Conservation (phyloP, 2,329 filamentous ascomycete genomes). For the Raffaelea albimanens region DNA sequence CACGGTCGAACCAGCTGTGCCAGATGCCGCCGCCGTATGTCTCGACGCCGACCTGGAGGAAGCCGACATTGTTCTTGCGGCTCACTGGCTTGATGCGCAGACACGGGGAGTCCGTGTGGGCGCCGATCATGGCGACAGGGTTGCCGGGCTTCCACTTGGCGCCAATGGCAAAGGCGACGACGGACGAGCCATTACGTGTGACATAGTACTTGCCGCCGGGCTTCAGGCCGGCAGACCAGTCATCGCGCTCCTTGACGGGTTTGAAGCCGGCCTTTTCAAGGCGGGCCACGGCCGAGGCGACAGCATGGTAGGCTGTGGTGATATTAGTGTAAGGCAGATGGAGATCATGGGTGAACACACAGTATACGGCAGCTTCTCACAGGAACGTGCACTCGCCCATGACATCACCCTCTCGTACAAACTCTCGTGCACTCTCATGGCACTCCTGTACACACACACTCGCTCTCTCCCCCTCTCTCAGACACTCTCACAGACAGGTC, state of each 20-base stretch:
- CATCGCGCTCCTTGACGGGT: conserved; percentile 81
- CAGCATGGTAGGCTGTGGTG: conserved; percentile 78
- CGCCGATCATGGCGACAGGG: conserved; percentile 84
- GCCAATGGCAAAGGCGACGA: conserved; percentile 87
- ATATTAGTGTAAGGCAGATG: not conserved
- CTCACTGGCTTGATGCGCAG: conserved; percentile 90
- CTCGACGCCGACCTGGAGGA: conserved; percentile 90
- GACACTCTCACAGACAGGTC: too few relatives aligned
- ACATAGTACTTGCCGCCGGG: conserved; percentile 95
- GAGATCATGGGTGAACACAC: too few relatives aligned
- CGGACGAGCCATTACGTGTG: conserved; percentile 85
- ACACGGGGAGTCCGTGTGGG: conserved; percentile 91
- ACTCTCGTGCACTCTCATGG: not conserved
- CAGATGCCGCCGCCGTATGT: conserved; percentile 94
- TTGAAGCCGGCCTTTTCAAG: conserved; percentile 79
- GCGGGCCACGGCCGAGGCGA: conserved; percentile 65
- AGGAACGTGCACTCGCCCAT: not conserved
- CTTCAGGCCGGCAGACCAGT: conserved; percentile 69
- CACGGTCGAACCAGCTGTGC: conserved; percentile 98
- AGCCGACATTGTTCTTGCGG: conserved; percentile 78
- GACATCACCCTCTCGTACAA: too few relatives aligned
- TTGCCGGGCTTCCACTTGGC: conserved; percentile 86
- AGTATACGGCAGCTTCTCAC: not conserved
- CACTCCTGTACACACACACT: too few relatives aligned
- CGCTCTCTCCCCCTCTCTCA: too few relatives aligned